Conservation (phyloP, 129 eudicot species). For the Saussurea involucrata region DNA sequence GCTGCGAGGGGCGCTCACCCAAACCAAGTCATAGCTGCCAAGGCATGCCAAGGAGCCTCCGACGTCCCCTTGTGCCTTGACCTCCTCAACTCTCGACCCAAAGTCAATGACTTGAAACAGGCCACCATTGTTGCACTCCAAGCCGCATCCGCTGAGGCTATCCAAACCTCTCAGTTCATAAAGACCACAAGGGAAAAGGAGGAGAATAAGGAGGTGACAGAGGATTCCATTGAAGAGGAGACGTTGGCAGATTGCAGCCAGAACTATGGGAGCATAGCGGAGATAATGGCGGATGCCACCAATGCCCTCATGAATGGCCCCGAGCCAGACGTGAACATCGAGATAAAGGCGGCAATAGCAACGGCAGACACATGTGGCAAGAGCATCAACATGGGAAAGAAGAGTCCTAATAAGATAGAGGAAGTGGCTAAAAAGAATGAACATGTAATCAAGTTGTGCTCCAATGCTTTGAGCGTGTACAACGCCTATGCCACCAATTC, state of each 20-base stretch:
- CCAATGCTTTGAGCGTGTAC: constrained; percentile 34
- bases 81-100: constrained; percentile 32
- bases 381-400: constrained; percentile 16
- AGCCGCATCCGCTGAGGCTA: constrained; percentile 31
- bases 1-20: background rate
- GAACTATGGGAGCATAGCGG: constrained; percentile 34
- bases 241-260: constrained; percentile 41
- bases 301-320: constrained; percentile 27
- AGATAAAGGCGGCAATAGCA: constrained; percentile 40
- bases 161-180: constrained; percentile 21
- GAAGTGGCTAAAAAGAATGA: constrained; percentile 36
- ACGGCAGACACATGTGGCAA: constrained; percentile 44
- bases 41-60: constrained; percentile 38
- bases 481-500: constrained; percentile 17
- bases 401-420: constrained; percentile 18
- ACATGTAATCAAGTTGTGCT: constrained; percentile 25
- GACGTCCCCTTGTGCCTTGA: constrained; percentile 36
- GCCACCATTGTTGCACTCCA: constrained; percentile 49
- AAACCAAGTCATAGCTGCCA: constrained; percentile 10
- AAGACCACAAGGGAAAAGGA: background rate
- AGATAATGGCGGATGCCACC: constrained; percentile 40
- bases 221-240: constrained; percentile 30
- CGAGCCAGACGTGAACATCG: constrained; percentile 19
- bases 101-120: constrained; percentile 33
- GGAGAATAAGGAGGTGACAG: constrained; percentile 17